phyloP scores from a whole-genome alignment of 2,329 filamentous ascomycete genomes.

The Cytospora mali region DNA sequence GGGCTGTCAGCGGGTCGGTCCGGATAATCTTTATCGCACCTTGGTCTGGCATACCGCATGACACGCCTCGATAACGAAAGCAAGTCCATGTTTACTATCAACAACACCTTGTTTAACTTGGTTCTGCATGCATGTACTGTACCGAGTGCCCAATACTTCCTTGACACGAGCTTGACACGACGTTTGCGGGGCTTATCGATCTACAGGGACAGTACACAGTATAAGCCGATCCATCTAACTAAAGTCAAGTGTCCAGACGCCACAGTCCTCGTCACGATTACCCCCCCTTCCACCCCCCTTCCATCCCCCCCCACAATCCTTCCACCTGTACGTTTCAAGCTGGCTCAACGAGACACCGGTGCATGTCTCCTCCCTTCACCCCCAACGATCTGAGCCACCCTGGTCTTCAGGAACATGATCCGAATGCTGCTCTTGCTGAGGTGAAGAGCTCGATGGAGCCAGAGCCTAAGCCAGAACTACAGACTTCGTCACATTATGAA shows the following conservation, averaged over 20 bases:
- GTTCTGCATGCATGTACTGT: neutral
- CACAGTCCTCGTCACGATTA: neutral
- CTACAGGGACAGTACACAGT: neutral
- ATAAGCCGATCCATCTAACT: neutral
- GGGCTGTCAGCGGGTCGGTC: neutral
- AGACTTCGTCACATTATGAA: conserved; percentile 18
- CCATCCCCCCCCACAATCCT: neutral
- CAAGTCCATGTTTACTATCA: neutral
- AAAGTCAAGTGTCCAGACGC: neutral
- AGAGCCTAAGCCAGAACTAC: conserved; percentile 19
- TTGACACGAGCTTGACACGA: conserved; percentile 1
- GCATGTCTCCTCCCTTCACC: conserved; percentile 28
- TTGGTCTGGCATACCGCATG: neutral
- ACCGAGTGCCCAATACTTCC: neutral
- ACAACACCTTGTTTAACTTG: neutral
- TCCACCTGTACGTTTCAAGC: neutral
- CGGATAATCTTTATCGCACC: conserved; percentile 1
- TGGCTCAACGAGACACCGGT: conserved; percentile 13
- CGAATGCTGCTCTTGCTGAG: conserved; percentile 16
- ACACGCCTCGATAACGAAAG: neutral
- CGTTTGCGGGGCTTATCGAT: neutral
- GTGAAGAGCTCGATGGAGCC: conserved; percentile 28
- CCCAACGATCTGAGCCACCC: conserved; percentile 17
- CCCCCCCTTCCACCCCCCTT: neutral
- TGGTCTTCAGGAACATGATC: conserved; percentile 22